Evolutionary conservation across 352 stramenopile species (phyloP).

Genomic region (Pythium oligandrum): DNA sequence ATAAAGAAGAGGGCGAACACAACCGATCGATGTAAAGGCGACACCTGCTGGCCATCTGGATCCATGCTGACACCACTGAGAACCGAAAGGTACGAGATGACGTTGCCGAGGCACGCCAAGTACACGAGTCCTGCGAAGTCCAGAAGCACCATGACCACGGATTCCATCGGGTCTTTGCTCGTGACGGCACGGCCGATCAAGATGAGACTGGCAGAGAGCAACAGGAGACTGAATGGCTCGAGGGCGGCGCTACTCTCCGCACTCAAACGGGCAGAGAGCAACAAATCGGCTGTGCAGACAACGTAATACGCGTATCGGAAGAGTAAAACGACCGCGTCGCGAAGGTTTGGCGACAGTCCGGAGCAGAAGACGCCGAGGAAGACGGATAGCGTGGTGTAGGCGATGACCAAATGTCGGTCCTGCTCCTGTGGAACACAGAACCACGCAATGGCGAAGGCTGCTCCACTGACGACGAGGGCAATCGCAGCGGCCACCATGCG

Average conservation of each 20-base stretch:
- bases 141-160: constrained; percentile 43
- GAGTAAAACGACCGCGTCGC: constrained; percentile 37
- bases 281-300: constrained; percentile 41
- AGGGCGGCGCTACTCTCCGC: constrained; percentile 18
- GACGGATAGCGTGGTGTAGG: constrained; percentile 31
- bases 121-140: constrained; percentile 52
- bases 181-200: constrained; percentile 42
- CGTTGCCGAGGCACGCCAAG: constrained; percentile 31
- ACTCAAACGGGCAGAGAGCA: constrained; percentile 11
- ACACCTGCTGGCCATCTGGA: constrained; percentile 3
- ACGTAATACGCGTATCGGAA: constrained; percentile 49
- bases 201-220: constrained; percentile 34
- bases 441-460: constrained; percentile 7
- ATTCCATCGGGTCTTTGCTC: constrained; percentile 64
- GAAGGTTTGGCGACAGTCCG: constrained; percentile 37
- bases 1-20: constrained; percentile 43
- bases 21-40: not conserved
- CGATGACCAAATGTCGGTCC: constrained; percentile 22
- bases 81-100: constrained; percentile 36
- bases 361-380: constrained; percentile 35
- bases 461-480: constrained; percentile 8
- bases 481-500: constrained; percentile 18
- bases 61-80: not conserved
- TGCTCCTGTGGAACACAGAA: constrained; percentile 8
- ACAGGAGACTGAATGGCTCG: constrained; percentile 50